Conservation (phyloP, 371 early-diverging fungal genomes). For the Smittium culicis region DNA sequence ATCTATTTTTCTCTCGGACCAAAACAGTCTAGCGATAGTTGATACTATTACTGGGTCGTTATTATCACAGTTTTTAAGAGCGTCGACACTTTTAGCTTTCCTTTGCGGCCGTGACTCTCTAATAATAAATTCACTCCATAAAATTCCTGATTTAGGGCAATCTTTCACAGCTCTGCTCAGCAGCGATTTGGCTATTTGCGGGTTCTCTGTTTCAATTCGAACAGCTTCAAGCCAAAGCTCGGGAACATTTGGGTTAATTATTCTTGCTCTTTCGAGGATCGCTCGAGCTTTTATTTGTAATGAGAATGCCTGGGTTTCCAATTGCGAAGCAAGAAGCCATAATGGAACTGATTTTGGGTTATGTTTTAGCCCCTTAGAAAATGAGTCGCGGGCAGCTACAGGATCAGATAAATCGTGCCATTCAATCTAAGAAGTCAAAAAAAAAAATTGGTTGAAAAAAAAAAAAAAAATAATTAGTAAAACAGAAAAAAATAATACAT, state of each 20-base stretch:
- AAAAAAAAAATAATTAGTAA: too few relatives aligned
- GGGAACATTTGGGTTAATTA: slow-evolving; percentile 63
- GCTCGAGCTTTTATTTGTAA: slow-evolving; percentile 68
- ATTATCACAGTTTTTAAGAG: slow-evolving; percentile 79
- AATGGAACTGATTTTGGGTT: slow-evolving; percentile 63
- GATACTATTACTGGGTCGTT: slow-evolving; percentile 58
- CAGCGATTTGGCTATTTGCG: slow-evolving; percentile 56
- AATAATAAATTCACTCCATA: slow-evolving; percentile 82
- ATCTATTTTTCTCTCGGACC: slow-evolving; percentile 81
- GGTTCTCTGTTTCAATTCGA: slow-evolving; percentile 37
- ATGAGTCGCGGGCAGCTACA: slow-evolving; percentile 59
- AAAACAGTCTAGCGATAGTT: slow-evolving; percentile 81
- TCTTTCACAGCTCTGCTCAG: slow-evolving; percentile 82
- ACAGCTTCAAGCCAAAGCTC: slow-evolving; percentile 83
- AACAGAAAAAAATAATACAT: too few relatives aligned
- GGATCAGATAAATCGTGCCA: slow-evolving; percentile 34
- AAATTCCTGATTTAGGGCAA: slow-evolving; percentile 68
- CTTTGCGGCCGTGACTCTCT: slow-evolving; percentile 78
- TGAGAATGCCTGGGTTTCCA: slow-evolving; percentile 58
- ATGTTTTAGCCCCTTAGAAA: slow-evolving; percentile 56
- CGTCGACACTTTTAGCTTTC: slow-evolving; percentile 77
- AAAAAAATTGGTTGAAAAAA: too few relatives aligned
- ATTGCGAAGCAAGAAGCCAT: slow-evolving; percentile 62
- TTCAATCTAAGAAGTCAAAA: too few relatives aligned
- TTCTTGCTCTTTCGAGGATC: slow-evolving; percentile 71